Evolutionary conservation across 1,139 yeast species (phyloP).

Genomic region (Candida tetrigidarum): DNA sequence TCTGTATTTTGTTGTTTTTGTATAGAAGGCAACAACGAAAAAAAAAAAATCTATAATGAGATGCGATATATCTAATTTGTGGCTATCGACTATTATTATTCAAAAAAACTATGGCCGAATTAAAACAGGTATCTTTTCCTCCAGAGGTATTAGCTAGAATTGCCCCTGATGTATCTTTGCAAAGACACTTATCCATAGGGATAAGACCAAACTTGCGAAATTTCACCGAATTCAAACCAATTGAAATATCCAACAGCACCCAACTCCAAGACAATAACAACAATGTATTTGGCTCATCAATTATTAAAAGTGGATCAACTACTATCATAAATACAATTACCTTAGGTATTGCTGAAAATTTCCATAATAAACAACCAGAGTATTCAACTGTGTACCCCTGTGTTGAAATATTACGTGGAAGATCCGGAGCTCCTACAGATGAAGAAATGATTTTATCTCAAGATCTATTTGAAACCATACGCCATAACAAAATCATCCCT

Average conservation of each 20-base stretch:
- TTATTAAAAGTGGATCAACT: constrained; percentile 75
- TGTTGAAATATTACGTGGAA: constrained; percentile 79
- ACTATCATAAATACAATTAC: constrained; percentile 76
- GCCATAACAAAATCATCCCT: constrained; percentile 58
- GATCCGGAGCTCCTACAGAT: constrained; percentile 81
- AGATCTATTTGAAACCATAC: constrained; percentile 59
- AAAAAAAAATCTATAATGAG: no score
- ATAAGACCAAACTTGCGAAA: constrained; percentile 74
- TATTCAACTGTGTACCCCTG: constrained; percentile 69
- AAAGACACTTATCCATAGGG: constrained; percentile 75
- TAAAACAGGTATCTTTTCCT: constrained; percentile 60
- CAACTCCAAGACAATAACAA: constrained; percentile 36
- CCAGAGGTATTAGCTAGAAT: constrained; percentile 84
- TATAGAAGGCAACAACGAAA: no score
- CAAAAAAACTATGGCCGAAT: constrained; percentile 15
- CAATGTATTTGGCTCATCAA: constrained; percentile 70
- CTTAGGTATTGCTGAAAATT: constrained; percentile 64
- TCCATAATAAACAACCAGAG: constrained; percentile 26
- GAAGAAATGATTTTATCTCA: constrained; percentile 89
- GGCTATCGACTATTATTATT: no score
- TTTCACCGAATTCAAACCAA: constrained; percentile 71
- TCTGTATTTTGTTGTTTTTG: no score
- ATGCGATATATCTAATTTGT: not conserved
- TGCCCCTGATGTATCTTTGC: constrained; percentile 83
- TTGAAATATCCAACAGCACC: constrained; percentile 37